Evolutionary conservation across 179 eudicot genomes (phyloP).

Genomic region (Gypsophila paniculata): DNA sequence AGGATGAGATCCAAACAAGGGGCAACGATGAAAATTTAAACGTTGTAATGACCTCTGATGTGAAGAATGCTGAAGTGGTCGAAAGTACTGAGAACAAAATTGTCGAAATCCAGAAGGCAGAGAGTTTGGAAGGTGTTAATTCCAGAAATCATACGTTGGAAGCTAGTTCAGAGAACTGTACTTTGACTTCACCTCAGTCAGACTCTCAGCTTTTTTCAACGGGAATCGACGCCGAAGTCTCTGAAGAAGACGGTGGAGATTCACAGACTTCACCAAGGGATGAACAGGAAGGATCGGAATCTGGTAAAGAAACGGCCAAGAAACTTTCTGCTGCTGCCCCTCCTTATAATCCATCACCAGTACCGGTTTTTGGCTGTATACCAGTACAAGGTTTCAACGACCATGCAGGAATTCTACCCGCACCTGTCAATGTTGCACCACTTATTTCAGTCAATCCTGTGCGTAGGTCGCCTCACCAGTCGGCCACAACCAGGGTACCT

Average conservation of each 20-base stretch:
- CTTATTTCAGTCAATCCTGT: constrained; percentile 60
- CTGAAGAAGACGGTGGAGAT: constrained; percentile 24
- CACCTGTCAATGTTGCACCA: constrained; percentile 72
- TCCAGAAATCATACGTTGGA: constrained; percentile 23
- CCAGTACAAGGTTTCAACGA: constrained; percentile 58
- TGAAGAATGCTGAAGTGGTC: constrained; percentile 9
- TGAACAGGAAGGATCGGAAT: constrained; percentile 45
- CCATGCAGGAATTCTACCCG: constrained; percentile 74
- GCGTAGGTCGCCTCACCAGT: constrained; percentile 86
- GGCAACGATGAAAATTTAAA: constrained; percentile 15
- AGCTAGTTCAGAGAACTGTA: constrained; percentile 22
- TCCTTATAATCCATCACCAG: constrained; percentile 74
- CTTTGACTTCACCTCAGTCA: constrained; percentile 20
- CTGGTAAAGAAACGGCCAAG: constrained; percentile 57
- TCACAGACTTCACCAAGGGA: constrained; percentile 27
- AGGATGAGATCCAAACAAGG: constrained; percentile 14
- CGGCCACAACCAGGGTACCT: constrained; percentile 91
- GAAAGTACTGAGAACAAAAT: constrained; percentile 19
- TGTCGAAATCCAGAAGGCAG: constrained; percentile 21
- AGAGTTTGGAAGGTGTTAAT: constrained; percentile 23
- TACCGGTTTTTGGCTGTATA: constrained; percentile 63
- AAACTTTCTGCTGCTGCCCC: constrained; percentile 94
- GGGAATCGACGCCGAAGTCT: constrained; percentile 15
- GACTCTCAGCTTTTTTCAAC: constrained; percentile 25
- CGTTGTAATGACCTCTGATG: constrained; percentile 16